Conservation (phyloP, 2,329 filamentous ascomycete species). For the Diaporthe citriasiana region DNA sequence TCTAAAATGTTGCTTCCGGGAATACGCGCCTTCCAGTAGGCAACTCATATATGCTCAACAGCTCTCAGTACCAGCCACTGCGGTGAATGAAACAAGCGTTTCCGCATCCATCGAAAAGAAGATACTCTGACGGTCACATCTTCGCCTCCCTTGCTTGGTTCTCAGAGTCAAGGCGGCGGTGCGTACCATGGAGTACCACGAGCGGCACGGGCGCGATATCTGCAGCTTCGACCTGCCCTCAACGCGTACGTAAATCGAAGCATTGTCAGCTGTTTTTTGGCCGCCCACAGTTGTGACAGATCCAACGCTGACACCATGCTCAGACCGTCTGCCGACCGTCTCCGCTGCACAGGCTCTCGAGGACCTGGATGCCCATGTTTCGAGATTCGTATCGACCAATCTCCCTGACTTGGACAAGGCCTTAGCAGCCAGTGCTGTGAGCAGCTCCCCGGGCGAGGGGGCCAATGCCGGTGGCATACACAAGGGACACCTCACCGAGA, state of each 20-base stretch:
- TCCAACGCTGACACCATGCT: slow-evolving; percentile 21
- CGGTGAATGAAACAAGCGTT: neutral
- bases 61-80: neutral
- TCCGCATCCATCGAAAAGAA: neutral
- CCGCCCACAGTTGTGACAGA: slow-evolving; percentile 14
- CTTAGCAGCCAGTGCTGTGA: slow-evolving; percentile 53
- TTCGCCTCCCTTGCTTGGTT: neutral
- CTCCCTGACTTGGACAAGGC: slow-evolving; percentile 66
- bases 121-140: neutral
- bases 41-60: neutral
- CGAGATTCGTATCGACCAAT: slow-evolving; percentile 69
- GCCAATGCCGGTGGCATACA: slow-evolving; percentile 69
- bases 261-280: slow-evolving; percentile 31
- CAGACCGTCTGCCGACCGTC: slow-evolving; percentile 83
- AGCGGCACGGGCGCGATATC: slow-evolving; percentile 71
- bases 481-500: slow-evolving; percentile 84
- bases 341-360: slow-evolving; percentile 81
- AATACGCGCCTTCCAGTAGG: neutral
- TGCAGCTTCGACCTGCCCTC: slow-evolving; percentile 71
- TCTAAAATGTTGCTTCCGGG: slow-evolving; percentile 6
- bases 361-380: slow-evolving; percentile 65
- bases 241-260: slow-evolving; percentile 60
- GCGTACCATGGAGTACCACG: slow-evolving; percentile 68
- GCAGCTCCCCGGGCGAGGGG: slow-evolving; percentile 39
- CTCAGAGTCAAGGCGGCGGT: neutral